phyloP scores from a whole-genome alignment of 2,329 filamentous ascomycete genomes.

The Phyllosticta citriasiana region DNA sequence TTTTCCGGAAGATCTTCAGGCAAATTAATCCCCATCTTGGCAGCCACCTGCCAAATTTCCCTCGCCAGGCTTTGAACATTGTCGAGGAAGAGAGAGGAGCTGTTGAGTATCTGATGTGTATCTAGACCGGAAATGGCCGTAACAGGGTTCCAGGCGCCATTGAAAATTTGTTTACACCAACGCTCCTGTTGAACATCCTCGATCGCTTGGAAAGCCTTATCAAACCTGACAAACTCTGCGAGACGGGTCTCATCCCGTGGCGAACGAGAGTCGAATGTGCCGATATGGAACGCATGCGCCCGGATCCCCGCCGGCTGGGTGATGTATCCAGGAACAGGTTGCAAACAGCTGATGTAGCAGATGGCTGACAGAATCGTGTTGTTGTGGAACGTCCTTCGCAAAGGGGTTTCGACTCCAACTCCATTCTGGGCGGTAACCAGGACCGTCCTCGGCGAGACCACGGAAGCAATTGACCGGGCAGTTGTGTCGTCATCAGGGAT shows the following conservation, averaged over 20 bases:
- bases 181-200: slow-evolving; percentile 13
- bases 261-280: neutral
- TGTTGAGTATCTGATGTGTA: slow-evolving; percentile 14
- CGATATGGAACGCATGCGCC: slow-evolving; percentile 13
- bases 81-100: slow-evolving; percentile 8
- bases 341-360: slow-evolving; percentile 16
- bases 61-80: slow-evolving; percentile 13
- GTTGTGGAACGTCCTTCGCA: slow-evolving; percentile 13
- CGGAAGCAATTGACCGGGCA: slow-evolving; percentile 3
- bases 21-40: slow-evolving; percentile 12
- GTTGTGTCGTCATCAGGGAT: slow-evolving; percentile 7
- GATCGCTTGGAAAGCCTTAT: slow-evolving; percentile 13
- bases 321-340: slow-evolving; percentile 14
- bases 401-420: slow-evolving; percentile 15
- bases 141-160: slow-evolving; percentile 16
- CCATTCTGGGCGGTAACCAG: slow-evolving; percentile 17
- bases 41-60: slow-evolving; percentile 15
- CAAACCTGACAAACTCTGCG: slow-evolving; percentile 13
- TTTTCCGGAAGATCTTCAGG: slow-evolving; percentile 10
- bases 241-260: slow-evolving; percentile 1
- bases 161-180: slow-evolving; percentile 18
- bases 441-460: slow-evolving; percentile 12
- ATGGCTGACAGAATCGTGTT: slow-evolving; percentile 16
- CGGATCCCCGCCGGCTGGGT: slow-evolving; percentile 14
- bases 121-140: slow-evolving; percentile 14